Conservation (phyloP, 768 basidiomycete genomes). For the Tricholoma sp. region DNA sequence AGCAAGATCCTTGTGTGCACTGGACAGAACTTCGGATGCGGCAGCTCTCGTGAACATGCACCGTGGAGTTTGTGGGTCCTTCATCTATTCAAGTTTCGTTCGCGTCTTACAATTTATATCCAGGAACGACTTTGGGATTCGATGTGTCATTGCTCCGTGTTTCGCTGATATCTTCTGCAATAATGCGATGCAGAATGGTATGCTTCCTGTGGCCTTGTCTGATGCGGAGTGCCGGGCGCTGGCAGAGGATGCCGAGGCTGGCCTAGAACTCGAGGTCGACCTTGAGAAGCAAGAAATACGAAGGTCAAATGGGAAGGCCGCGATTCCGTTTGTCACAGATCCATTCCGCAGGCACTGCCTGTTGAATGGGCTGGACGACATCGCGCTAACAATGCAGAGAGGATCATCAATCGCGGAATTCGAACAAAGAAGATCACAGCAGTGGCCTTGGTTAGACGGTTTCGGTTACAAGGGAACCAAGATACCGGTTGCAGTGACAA, state of each 20-base stretch:
- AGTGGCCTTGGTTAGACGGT: conserved; percentile 97
- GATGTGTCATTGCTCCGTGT: conserved; percentile 81
- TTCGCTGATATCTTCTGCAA: conserved; percentile 90
- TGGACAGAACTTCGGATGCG: conserved; percentile 88
- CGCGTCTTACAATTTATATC: conserved; percentile 1
- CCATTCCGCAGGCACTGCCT: conserved; percentile 91
- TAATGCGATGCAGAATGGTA: conserved; percentile 91
- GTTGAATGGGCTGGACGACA: conserved; percentile 94
- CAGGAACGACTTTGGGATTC: conserved; percentile 87
- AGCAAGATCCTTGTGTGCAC: conserved; percentile 80
- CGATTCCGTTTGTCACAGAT: conserved; percentile 79
- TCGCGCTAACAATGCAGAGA: conserved; percentile 88
- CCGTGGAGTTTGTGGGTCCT: conserved; percentile 77
- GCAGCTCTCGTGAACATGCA: conserved; percentile 87
- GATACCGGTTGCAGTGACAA: conserved; percentile 49
- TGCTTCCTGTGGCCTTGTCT: conserved; percentile 76
- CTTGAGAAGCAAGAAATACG: conserved; percentile 78
- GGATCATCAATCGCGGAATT: conserved; percentile 68
- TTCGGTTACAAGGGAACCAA: conserved; percentile 83
- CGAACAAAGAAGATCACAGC: conserved; percentile 68
- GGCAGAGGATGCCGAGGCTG: conserved; percentile 71
- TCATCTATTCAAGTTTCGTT: background rate
- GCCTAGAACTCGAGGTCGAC: conserved; percentile 77
- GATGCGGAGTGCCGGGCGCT: conserved; percentile 66
- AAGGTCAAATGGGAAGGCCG: conserved; percentile 63